These are phyloP conservation scores for Heritiera littoralis DNA, from an alignment of 345 rosid species.

Conservation along the genomic window DNA sequence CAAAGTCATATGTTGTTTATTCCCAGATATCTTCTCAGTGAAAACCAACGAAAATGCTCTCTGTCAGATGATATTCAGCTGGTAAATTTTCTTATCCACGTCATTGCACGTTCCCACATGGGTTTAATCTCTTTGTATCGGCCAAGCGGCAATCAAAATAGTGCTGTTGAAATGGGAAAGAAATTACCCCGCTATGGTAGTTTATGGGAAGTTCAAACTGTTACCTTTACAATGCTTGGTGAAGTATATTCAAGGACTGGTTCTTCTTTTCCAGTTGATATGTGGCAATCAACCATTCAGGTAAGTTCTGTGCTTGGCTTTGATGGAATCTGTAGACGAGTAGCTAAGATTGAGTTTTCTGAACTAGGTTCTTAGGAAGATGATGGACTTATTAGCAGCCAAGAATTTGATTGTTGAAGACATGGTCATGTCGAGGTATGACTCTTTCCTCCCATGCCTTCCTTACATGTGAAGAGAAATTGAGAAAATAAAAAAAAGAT, in stretches of 20 bases:
- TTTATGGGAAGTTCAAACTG: conserved; percentile 66
- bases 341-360: conserved; percentile 22
- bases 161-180: conserved; percentile 44
- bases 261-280: conserved; percentile 50
- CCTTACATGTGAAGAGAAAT: neutral
- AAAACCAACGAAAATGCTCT: conserved; percentile 41
- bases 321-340: conserved; percentile 5
- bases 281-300: conserved; percentile 68
- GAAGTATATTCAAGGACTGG: conserved; percentile 56
- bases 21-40: conserved; percentile 48
- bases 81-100: conserved; percentile 62
- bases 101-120: conserved; percentile 41
- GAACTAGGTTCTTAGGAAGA: conserved; percentile 70
- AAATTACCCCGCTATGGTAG: conserved; percentile 38
- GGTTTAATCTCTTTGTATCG: conserved; percentile 42
- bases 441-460: neutral
- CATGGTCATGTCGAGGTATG: conserved; percentile 64
- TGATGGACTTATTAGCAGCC: conserved; percentile 71
- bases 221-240: conserved; percentile 62
- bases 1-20: conserved; percentile 10
- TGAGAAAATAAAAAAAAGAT: neutral
- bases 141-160: conserved; percentile 33
- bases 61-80: conserved; percentile 48
- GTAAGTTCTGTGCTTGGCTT: conserved; percentile 37
- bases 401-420: conserved; percentile 62